phyloP scores from a whole-genome alignment of 345 rosid species.

The Streptanthus diversifolius region DNA sequence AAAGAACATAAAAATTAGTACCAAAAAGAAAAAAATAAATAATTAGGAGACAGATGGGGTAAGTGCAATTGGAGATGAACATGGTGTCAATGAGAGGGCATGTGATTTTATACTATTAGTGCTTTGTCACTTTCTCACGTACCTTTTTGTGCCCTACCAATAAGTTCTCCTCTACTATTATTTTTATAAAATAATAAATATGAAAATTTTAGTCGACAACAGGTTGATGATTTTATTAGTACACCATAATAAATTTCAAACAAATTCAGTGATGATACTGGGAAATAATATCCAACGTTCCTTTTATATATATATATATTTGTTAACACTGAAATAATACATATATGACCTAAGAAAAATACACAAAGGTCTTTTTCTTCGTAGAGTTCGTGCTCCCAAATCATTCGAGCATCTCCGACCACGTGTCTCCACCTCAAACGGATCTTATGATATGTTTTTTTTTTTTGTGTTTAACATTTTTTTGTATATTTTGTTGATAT shows the following conservation, averaged over 20 bases:
- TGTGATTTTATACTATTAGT: slow-evolving; percentile 32
- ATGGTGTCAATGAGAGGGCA: slow-evolving; percentile 27
- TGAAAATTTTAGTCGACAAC: not conserved
- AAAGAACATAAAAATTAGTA: not conserved
- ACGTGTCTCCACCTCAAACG: slow-evolving; percentile 39
- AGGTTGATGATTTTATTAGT: no score
- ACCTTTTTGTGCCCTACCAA: slow-evolving; percentile 31
- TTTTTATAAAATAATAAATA: not conserved
- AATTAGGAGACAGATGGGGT: slow-evolving; percentile 30
- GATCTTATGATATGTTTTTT: slow-evolving; percentile 16
- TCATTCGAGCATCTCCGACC: slow-evolving; percentile 32
- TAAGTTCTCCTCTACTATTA: slow-evolving; percentile 14
- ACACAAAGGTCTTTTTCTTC: slow-evolving; percentile 24
- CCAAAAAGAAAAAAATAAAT: not conserved
- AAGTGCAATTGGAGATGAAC: slow-evolving; percentile 31
- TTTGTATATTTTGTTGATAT: slow-evolving; percentile 19
- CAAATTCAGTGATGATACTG: not conserved
- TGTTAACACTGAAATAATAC: not conserved
- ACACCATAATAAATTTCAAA: not conserved
- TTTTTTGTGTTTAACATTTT: not conserved
- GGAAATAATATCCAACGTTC: not conserved
- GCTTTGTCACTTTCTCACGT: slow-evolving; percentile 36
- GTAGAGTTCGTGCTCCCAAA: slow-evolving; percentile 35
- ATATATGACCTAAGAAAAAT: not conserved
- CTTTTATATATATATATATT: not conserved